Evolutionary conservation across 495 filamentous ascomycete species (phyloP), one percentile per base, ranked within the genome.

Genomic region (Rusavskia elegans): DNA sequence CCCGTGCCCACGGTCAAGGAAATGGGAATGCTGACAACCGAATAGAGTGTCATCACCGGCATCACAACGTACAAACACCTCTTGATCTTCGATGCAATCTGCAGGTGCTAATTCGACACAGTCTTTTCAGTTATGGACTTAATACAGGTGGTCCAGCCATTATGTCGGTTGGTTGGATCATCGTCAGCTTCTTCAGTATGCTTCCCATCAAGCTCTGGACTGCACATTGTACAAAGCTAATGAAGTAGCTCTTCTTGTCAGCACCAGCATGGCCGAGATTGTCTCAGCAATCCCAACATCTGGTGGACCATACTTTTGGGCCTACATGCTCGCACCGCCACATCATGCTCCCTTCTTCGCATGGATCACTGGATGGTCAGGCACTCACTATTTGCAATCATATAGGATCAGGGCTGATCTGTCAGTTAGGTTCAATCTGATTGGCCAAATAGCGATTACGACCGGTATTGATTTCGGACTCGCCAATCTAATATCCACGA

Each of bases 301-400:
- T 23, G 79, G 79, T 35, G 79, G 79, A 9, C 78, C 78, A 11
- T 83, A 83, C 55, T 82, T 81, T 60, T 83, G 80, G 80, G 69
- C 76, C 2, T 78, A 79, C 37, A 69, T 80, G 58, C 68, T 82
- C 23, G 75, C 78, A 9, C 74, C 79, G 1, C 68, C 70, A 16
- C 59, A 69, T 5, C 71, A 74, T 60, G 71, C 74, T 2, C 74
- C 79, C 8, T 81, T 82, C 61, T 71, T 76, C 8, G 71, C 74
- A 19, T 83, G 80, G 80, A 68, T 81, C 45, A 83, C 80, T 3
- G 80, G 80, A 11, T 82, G 78, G 78, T 65, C 63, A 41, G 48
- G 5, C 35, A 20, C 45, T 19, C 4, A 8, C 0, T 2, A 21
- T 39, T 14, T 19, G n/a, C n/a, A n/a, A n/a, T n/a, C n/a, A n/a